These are phyloP conservation scores for Arachnomyces sp. DNA, from an alignment of 2,329 filamentous ascomycete species.

Conservation along the genomic window DNA sequence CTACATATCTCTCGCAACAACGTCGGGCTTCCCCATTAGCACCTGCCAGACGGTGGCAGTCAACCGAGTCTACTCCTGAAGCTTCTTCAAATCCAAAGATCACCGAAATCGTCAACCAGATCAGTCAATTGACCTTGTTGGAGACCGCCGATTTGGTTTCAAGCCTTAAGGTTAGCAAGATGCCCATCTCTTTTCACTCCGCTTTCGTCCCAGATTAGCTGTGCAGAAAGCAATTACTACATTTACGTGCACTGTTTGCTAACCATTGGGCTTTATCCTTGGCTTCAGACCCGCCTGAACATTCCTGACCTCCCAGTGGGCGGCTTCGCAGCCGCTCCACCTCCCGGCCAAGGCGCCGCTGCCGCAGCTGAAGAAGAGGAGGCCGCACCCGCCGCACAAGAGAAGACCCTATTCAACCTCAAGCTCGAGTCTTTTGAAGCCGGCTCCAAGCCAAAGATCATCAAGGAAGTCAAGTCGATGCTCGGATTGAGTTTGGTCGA, in stretches of 20 bases:
- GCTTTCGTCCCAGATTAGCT: neutral
- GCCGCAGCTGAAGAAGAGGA: slow-evolving; percentile 65
- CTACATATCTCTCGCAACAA: slow-evolving; percentile 31
- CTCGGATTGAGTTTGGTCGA: slow-evolving; percentile 93
- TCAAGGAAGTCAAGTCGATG: slow-evolving; percentile 98
- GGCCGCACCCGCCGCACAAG: slow-evolving; percentile 76
- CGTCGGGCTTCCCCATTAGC: slow-evolving; percentile 20
- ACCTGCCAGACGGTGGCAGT: slow-evolving; percentile 70
- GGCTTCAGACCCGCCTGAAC: slow-evolving; percentile 72
- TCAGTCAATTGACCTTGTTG: slow-evolving; percentile 92
- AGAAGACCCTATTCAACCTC: slow-evolving; percentile 95
- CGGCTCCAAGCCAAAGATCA: slow-evolving; percentile 90
- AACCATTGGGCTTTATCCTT: neutral
- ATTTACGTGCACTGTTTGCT: neutral
- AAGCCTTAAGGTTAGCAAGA: slow-evolving; percentile 69
- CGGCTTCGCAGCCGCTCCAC: slow-evolving; percentile 67
- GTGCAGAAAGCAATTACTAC: neutral
- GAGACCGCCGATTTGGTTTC: slow-evolving; percentile 96
- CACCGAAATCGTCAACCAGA: slow-evolving; percentile 88
- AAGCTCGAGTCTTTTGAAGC: slow-evolving; percentile 89
- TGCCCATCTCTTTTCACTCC: neutral
- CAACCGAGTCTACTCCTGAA: slow-evolving; percentile 57
- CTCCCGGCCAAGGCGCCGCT: slow-evolving; percentile 50
- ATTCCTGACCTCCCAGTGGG: slow-evolving; percentile 96
- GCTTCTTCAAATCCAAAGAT: slow-evolving; percentile 78